These are phyloP conservation scores for Sungouiozyma ichnusensis DNA, from an alignment of 805 yeast species.

Conservation along the genomic window DNA sequence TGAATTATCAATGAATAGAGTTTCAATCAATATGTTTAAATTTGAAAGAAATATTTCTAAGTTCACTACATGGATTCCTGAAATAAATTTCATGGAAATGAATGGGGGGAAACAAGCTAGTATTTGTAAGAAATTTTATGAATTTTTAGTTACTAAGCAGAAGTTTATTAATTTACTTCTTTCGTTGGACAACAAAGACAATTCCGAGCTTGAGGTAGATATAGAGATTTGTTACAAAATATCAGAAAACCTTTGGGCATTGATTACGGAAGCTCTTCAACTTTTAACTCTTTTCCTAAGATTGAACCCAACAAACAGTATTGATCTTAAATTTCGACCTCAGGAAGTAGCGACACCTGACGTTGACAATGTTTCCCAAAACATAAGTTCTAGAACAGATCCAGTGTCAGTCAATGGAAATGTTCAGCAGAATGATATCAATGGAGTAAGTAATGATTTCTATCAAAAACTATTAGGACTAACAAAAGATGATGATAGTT, in stretches of 20 bases:
- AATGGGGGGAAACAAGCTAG: slow-evolving; percentile 1
- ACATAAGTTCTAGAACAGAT: neutral
- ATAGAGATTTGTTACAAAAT: slow-evolving; percentile 10
- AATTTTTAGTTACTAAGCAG: slow-evolving; percentile 14
- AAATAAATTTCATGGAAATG: slow-evolving; percentile 2
- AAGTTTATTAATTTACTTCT: slow-evolving; percentile 13
- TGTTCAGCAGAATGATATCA: slow-evolving; percentile 1
- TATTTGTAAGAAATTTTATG: slow-evolving; percentile 10
- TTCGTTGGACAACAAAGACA: slow-evolving; percentile 7
- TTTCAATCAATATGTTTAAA: slow-evolving; percentile 9
- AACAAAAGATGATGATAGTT: slow-evolving; percentile 8
- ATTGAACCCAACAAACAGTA: slow-evolving; percentile 24
- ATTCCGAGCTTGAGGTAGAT: slow-evolving; percentile 3
- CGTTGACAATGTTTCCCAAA: neutral
- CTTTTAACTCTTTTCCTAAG: slow-evolving; percentile 19
- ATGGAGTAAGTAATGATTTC: slow-evolving; percentile 12
- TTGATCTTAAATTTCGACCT: slow-evolving; percentile 19
- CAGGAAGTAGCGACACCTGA: neutral
- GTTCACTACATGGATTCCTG: slow-evolving; percentile 10
- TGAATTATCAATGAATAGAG: slow-evolving; percentile 17
- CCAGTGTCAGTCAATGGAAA: slow-evolving; percentile 1
- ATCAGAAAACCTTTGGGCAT: slow-evolving; percentile 12
- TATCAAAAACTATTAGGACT: slow-evolving; percentile 24
- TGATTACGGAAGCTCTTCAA: slow-evolving; percentile 17
- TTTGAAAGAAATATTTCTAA: neutral